Evolutionary conservation across 805 yeast genomes (phyloP).

Genomic region (Hanseniaspora vineae): DNA sequence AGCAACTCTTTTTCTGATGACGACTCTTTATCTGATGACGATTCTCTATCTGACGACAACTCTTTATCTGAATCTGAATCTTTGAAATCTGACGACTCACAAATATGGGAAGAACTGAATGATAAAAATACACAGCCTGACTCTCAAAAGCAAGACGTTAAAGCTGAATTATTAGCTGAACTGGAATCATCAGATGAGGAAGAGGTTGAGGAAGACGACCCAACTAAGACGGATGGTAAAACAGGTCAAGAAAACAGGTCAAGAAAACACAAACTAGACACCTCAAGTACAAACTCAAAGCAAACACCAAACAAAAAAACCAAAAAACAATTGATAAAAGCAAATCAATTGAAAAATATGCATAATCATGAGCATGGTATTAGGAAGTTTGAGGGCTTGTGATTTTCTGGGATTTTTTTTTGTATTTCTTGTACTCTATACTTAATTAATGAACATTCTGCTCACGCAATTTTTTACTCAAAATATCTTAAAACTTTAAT

Average conservation of each 20-base stretch:
- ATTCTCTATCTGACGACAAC: constrained; percentile 2
- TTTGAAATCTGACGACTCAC: constrained; percentile 1
- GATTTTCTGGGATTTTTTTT: too few species aligned
- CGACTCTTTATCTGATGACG: constrained; percentile 1
- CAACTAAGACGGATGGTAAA: too few species aligned
- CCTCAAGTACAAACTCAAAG: constrained; percentile 3
- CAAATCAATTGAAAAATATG: constrained; percentile 24
- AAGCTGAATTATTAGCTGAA: constrained; percentile 22
- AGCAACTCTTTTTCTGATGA: constrained; percentile 1
- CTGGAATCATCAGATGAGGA: constrained; percentile 16
- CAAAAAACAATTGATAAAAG: constrained; percentile 16
- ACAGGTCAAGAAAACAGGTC: too few species aligned
- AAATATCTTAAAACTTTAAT: too few species aligned
- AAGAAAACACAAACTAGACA: constrained; percentile 3
- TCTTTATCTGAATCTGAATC: constrained; percentile 7
- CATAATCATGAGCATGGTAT: constrained; percentile 48
- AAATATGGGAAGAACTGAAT: constrained; percentile 2
- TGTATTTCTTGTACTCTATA: neutral
- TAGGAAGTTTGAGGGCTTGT: constrained; percentile 48
- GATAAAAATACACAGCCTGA: neutral
- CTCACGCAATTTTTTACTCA: neutral
- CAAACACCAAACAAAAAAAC: constrained; percentile 5
- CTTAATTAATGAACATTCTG: neutral
- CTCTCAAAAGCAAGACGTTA: constrained; percentile 12
- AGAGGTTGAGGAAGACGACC: constrained; percentile 8